Conservation (phyloP, 2,329 filamentous ascomycete genomes). For the Juglanconis sp. region DNA sequence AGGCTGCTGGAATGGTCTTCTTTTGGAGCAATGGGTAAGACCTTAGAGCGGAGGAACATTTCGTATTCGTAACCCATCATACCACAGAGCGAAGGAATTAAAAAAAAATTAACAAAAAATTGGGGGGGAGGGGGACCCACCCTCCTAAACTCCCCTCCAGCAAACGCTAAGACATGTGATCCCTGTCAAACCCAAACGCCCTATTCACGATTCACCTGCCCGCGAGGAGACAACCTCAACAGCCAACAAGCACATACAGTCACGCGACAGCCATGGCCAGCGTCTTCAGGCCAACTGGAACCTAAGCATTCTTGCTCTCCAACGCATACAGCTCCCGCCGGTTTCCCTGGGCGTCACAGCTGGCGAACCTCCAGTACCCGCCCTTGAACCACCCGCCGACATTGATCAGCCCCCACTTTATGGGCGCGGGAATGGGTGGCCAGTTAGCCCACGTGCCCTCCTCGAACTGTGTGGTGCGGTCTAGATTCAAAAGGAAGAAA, state of each 20-base stretch:
- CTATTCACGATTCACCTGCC: too few species aligned
- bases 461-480: slow-evolving; percentile 49
- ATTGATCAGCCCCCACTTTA: slow-evolving; percentile 59
- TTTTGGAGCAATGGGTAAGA: too few species aligned
- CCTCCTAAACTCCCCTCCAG: too few species aligned
- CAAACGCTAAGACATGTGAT: too few species aligned
- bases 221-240: too few species aligned
- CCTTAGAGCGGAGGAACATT: too few species aligned
- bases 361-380: slow-evolving; percentile 63
- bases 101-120: too few species aligned
- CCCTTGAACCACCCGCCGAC: slow-evolving; percentile 54
- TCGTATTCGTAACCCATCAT: too few species aligned
- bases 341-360: slow-evolving; percentile 52
- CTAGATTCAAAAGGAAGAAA: slow-evolving; percentile 63
- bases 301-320: slow-evolving; percentile 18
- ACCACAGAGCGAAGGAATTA: too few species aligned
- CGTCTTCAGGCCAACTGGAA: not conserved
- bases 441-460: slow-evolving; percentile 58
- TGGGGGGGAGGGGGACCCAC: too few species aligned
- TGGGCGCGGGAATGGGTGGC: slow-evolving; percentile 61
- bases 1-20: too few species aligned
- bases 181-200: too few species aligned
- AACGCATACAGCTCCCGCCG: slow-evolving; percentile 54
- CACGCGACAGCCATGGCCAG: not conserved
- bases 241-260: not conserved